Percentiles rank a stretch among this genome's conserved stretches.
These are phyloP conservation scores for Aphanomyces invadans DNA, from an alignment of 352 stramenopile genomes.

Conservation along the genomic window DNA sequence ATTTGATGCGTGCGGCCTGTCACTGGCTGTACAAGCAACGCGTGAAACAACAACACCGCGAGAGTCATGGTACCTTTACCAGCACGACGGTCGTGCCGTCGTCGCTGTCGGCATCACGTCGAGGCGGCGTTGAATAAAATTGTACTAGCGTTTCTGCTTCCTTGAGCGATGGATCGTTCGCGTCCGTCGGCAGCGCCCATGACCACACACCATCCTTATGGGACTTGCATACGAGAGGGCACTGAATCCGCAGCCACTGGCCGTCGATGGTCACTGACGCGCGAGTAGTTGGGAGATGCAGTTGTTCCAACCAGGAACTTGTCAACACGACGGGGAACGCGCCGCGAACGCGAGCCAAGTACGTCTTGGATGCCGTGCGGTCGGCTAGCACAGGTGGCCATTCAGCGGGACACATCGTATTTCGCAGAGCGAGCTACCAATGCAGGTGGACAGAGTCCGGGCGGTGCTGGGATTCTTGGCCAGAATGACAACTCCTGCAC, in stretches of 20 bases:
- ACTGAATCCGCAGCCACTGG: conserved; percentile 62
- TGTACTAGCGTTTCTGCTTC: conserved; percentile 64
- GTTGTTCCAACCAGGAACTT: conserved; percentile 32
- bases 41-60: not conserved
- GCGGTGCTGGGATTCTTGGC: conserved; percentile 69
- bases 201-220: conserved; percentile 77
- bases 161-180: no score
- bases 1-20: conserved; percentile 98
- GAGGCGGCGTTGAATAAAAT: conserved; percentile 31
- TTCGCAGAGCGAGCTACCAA: no score
- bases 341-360: conserved; percentile 90
- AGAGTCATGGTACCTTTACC: conserved; percentile 48
- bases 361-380: conserved; percentile 88
- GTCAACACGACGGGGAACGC: conserved; percentile 56
- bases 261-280: conserved; percentile 47
- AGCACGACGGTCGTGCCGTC: conserved; percentile 82
- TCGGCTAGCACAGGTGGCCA: conserved; percentile 37
- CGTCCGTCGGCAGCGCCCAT: conserved; percentile 42
- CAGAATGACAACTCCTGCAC: conserved; percentile 66
- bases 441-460: conserved; percentile 59
- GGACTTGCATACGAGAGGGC: conserved; percentile 70
- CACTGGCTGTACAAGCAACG: conserved; percentile 38
- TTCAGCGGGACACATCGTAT: no score
- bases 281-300: conserved; percentile 38
- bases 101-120: conserved; percentile 26